phyloP scores from a whole-genome alignment of 805 yeast genomes.

The Priceomyces carsonii region DNA sequence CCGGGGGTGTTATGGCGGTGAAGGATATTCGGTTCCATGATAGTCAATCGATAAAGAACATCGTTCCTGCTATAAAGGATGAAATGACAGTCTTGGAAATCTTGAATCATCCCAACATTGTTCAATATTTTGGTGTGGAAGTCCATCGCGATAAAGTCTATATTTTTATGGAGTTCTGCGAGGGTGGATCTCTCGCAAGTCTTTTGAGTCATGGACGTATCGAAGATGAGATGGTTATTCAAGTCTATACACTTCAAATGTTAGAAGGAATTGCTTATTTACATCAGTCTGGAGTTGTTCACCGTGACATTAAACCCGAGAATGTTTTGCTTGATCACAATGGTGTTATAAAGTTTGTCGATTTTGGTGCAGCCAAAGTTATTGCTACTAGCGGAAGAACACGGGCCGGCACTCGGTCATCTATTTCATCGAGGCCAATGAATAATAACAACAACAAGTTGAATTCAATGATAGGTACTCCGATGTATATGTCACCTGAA shows the following conservation, averaged over 20 bases:
- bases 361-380: conserved; percentile 96
- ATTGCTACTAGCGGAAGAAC: conserved; percentile 62
- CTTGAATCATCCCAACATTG: conserved; percentile 94
- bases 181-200: conserved; percentile 89
- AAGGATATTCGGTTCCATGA: conserved; percentile 93
- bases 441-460: conserved; percentile 26
- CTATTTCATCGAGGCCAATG: conserved; percentile 4
- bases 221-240: conserved; percentile 91
- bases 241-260: conserved; percentile 87
- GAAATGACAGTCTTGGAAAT: conserved; percentile 96
- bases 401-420: conserved; percentile 19
- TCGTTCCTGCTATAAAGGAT: conserved; percentile 87
- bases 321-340: conserved; percentile 85
- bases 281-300: conserved; percentile 94
- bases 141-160: conserved; percentile 95
- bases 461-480: conserved; percentile 81
- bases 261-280: conserved; percentile 93
- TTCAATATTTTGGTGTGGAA: conserved; percentile 95
- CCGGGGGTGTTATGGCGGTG: conserved; percentile 96
- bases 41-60: conserved; percentile 75
- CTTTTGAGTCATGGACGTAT: conserved; percentile 88
- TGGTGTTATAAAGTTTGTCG: conserved; percentile 94
- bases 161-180: conserved; percentile 96
- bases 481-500: conserved; percentile 99
- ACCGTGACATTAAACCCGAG: conserved; percentile 95